These are phyloP conservation scores for Candida maesae DNA, from an alignment of 805 yeast genomes.

Conservation along the genomic window DNA sequence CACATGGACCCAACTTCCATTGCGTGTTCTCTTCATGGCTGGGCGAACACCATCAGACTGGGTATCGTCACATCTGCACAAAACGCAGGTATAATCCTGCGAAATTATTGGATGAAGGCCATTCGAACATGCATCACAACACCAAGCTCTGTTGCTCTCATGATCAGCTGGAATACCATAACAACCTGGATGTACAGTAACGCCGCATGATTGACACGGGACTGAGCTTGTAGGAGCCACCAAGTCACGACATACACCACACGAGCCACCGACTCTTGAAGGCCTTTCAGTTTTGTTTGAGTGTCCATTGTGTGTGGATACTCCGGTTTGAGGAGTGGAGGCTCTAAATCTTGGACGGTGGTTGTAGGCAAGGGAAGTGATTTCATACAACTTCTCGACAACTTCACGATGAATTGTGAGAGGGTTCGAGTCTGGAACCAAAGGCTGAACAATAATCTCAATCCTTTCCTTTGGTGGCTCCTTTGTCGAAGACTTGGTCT, in stretches of 20 bases:
- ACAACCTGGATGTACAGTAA: slow-evolving; percentile 67
- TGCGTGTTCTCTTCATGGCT: slow-evolving; percentile 62
- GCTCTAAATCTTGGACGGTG: slow-evolving; percentile 21
- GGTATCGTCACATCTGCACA: slow-evolving; percentile 44
- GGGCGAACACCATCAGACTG: slow-evolving; percentile 42
- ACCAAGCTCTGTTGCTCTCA: slow-evolving; percentile 41
- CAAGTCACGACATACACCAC: slow-evolving; percentile 54
- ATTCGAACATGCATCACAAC: slow-evolving; percentile 77
- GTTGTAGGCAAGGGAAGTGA: slow-evolving; percentile 15
- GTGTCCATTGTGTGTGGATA: not conserved
- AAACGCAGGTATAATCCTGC: slow-evolving; percentile 55
- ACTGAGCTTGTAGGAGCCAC: slow-evolving; percentile 39
- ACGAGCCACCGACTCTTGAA: slow-evolving; percentile 30
- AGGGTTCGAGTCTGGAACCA: slow-evolving; percentile 6
- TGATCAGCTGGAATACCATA: slow-evolving; percentile 44
- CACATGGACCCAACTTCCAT: slow-evolving; percentile 76
- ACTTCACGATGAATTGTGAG: slow-evolving; percentile 11
- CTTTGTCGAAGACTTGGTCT: slow-evolving; percentile 1
- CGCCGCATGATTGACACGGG: slow-evolving; percentile 61
- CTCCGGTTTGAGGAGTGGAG: slow-evolving; percentile 15
- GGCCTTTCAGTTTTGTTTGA: slow-evolving; percentile 1
- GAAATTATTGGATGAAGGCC: slow-evolving; percentile 57
- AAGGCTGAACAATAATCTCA: slow-evolving; percentile 5
- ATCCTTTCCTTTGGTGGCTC: not conserved
- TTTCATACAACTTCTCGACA: slow-evolving; percentile 16